Percentiles rank a stretch among this genome's conserved stretches.
phyloP scores from a whole-genome alignment of 306 rosid species.

The Ormosia emarginata region DNA sequence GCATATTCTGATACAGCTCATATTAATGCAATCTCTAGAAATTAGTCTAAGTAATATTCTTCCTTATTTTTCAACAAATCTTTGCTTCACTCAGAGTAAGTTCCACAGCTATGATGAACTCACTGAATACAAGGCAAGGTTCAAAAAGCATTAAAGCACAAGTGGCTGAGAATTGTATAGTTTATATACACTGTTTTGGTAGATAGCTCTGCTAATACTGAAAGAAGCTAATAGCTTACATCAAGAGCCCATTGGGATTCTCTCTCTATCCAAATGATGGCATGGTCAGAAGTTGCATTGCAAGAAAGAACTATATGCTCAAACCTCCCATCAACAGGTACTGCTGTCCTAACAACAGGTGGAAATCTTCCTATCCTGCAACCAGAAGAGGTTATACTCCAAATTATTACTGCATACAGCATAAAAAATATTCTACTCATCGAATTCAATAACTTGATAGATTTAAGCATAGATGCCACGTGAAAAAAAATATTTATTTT shows the following conservation, averaged over 20 bases:
- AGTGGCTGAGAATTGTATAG: background rate
- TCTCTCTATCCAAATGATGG: slow-evolving; percentile 87
- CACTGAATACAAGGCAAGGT: background rate
- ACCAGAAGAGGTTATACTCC: slow-evolving; percentile 28
- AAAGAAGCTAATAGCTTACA: slow-evolving; percentile 51
- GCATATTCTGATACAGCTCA: background rate
- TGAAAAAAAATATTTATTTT: background rate
- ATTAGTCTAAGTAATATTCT: background rate
- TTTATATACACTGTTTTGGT: background rate
- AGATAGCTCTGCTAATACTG: slow-evolving; percentile 2
- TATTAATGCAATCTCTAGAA: background rate
- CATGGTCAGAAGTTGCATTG: slow-evolving; percentile 81
- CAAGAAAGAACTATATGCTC: slow-evolving; percentile 93
- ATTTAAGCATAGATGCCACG: background rate
- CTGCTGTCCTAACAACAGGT: slow-evolving; percentile 93
- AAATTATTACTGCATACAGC: slow-evolving; percentile 10
- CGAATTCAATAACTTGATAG: background rate
- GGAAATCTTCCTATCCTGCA: slow-evolving; percentile 87
- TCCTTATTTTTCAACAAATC: background rate
- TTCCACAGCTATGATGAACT: background rate
- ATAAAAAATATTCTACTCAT: background rate
- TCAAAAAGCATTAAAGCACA: background rate
- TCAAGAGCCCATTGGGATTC: slow-evolving; percentile 76
- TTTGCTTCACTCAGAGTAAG: background rate
- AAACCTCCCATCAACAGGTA: slow-evolving; percentile 96